phyloP scores from a whole-genome alignment of 805 yeast species.

The Teunomyces cretensis region DNA sequence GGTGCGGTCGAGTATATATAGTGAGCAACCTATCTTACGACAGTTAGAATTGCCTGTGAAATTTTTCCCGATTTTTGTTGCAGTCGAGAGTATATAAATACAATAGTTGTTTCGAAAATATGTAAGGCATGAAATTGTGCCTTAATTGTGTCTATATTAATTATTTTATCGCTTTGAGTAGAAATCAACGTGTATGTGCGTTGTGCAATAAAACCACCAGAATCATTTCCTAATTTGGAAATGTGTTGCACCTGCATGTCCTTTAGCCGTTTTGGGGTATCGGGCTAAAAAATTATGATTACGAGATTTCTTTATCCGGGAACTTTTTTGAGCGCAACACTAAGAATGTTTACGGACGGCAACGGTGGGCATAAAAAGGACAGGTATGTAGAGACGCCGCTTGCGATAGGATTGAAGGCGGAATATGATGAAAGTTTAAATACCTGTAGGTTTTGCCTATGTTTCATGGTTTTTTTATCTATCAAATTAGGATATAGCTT shows the following conservation, averaged over 20 bases:
- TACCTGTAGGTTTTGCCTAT: background rate
- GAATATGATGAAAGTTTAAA: too few species aligned
- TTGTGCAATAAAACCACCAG: background rate
- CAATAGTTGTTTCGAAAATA: background rate
- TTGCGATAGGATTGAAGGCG: too few species aligned
- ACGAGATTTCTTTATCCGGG: background rate
- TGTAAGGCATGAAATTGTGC: background rate
- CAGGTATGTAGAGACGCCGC: too few species aligned
- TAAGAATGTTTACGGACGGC: background rate
- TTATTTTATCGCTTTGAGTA: background rate
- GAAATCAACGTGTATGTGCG: slow-evolving; percentile 1
- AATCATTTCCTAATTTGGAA: slow-evolving; percentile 2
- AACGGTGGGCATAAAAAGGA: background rate
- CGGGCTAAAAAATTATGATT: background rate
- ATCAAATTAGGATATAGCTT: background rate
- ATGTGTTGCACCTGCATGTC: slow-evolving; percentile 4
- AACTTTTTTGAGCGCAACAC: background rate
- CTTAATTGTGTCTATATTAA: slow-evolving; percentile 1
- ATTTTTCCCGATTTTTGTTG: background rate
- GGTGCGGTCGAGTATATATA: background rate
- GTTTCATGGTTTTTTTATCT: background rate
- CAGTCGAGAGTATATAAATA: background rate
- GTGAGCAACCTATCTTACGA: slow-evolving; percentile 1
- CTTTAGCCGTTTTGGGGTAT: background rate
- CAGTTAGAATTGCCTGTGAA: background rate